Evolutionary conservation across 2,329 filamentous ascomycete genomes (phyloP).

Genomic region (Paramyrothecium roridum): DNA sequence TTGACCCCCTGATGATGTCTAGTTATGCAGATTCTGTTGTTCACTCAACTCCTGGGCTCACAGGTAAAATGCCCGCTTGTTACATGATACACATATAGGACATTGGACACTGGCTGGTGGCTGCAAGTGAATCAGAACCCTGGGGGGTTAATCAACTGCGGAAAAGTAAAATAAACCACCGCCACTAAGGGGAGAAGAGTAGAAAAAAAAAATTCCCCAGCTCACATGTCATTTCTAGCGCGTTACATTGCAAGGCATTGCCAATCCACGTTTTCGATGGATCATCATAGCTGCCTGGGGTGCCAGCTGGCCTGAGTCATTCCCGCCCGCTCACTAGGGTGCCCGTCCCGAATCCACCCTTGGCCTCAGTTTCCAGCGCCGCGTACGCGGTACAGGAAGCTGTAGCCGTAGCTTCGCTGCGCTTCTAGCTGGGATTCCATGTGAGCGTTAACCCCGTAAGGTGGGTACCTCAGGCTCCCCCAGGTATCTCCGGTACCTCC

Average conservation of each 20-base stretch:
- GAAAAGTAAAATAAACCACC: too few species aligned
- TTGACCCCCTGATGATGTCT: too few species aligned
- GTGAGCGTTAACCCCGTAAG: not conserved
- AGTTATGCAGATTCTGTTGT: too few species aligned
- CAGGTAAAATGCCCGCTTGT: too few species aligned
- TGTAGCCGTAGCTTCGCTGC: not conserved
- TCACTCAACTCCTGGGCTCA: too few species aligned
- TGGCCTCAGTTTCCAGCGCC: not conserved
- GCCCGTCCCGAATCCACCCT: slow-evolving; percentile 1
- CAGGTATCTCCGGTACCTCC: slow-evolving; percentile 1
- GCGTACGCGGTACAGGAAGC: not conserved
- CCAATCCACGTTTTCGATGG: not conserved
- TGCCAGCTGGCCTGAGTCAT: not conserved
- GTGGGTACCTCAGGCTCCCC: not conserved
- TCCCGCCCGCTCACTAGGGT: not conserved
- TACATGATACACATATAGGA: too few species aligned
- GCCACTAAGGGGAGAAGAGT: not conserved
- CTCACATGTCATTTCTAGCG: not conserved
- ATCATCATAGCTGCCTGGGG: not conserved
- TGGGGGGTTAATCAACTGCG: too few species aligned
- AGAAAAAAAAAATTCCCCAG: slow-evolving; percentile 2
- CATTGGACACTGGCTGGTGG: too few species aligned
- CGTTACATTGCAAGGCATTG: not conserved
- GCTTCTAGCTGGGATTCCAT: not conserved
- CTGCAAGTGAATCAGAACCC: too few species aligned